Conservation (phyloP, 768 basidiomycete species). For the Psilocybe cyanescens region DNA sequence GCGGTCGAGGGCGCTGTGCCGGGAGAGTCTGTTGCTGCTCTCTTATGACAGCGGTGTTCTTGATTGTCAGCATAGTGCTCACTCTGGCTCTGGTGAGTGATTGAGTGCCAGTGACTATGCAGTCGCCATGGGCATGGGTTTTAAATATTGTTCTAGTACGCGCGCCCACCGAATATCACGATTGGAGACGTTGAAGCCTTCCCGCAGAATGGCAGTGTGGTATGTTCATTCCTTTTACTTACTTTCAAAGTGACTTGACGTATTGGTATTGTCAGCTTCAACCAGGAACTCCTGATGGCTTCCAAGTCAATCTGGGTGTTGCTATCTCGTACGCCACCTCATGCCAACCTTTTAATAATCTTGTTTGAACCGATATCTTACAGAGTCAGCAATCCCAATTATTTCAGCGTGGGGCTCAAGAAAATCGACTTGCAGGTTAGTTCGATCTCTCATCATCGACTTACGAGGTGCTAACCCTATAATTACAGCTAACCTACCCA, state of each 20-base stretch:
- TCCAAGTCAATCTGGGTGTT: slow-evolving; percentile 65
- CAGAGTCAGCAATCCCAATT: slow-evolving; percentile 85
- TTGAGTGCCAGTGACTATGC: background rate
- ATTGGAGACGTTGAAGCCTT: slow-evolving; percentile 54
- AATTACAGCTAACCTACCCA: slow-evolving; percentile 71
- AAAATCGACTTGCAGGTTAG: slow-evolving; percentile 64
- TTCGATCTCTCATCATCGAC: background rate
- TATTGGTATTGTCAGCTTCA: background rate
- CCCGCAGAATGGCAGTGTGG: slow-evolving; percentile 45
- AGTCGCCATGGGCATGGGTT: background rate
- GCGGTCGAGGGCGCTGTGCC: slow-evolving; percentile 60
- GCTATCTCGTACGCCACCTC: slow-evolving; percentile 59
- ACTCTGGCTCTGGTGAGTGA: slow-evolving; percentile 66
- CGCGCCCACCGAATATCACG: slow-evolving; percentile 69
- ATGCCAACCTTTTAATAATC: background rate
- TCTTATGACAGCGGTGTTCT: slow-evolving; percentile 63
- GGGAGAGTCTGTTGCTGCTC: slow-evolving; percentile 81
- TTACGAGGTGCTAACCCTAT: background rate
- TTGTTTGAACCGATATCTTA: slow-evolving; percentile 4
- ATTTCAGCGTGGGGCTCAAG: slow-evolving; percentile 69
- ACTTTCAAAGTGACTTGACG: background rate
- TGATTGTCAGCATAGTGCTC: slow-evolving; percentile 68
- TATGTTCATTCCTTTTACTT: slow-evolving; percentile 28
- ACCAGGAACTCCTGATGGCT: slow-evolving; percentile 39
- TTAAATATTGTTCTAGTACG: slow-evolving; percentile 54